Conservation (phyloP, 345 rosid species). For the Hibiscus syriacus region DNA sequence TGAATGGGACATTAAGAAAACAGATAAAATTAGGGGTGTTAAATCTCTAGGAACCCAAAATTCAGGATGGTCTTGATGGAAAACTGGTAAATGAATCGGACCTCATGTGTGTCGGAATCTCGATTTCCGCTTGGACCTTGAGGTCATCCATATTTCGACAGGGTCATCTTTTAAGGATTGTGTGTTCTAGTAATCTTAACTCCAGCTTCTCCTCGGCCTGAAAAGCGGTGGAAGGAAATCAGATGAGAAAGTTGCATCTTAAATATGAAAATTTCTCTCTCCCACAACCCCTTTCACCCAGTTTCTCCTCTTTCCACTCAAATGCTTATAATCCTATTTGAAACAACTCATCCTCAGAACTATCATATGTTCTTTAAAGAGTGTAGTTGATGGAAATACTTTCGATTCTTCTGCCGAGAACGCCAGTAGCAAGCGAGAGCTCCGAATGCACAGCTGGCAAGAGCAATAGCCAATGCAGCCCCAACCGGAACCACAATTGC, state of each 20-base stretch:
- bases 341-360: slow-evolving; percentile 32
- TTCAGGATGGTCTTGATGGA: slow-evolving; percentile 2
- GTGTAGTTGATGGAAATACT: slow-evolving; percentile 82
- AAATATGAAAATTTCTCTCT: slow-evolving; percentile 12
- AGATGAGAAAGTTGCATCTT: slow-evolving; percentile 29
- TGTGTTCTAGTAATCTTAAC: slow-evolving; percentile 30
- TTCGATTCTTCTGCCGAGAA: slow-evolving; percentile 86
- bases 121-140: slow-evolving; percentile 24
- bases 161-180: slow-evolving; percentile 20
- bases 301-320: too few species aligned
- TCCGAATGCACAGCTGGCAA: slow-evolving; percentile 96
- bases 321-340: too few species aligned
- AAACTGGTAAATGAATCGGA: slow-evolving; percentile 24
- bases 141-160: slow-evolving; percentile 18
- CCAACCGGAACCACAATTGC: slow-evolving; percentile 88
- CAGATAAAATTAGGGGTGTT: not conserved
- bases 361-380: slow-evolving; percentile 76
- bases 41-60: slow-evolving; percentile 19
- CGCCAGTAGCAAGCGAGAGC: slow-evolving; percentile 99
- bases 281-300: not conserved
- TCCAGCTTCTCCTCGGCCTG: slow-evolving; percentile 82
- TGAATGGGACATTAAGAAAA: not conserved
- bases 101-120: slow-evolving; percentile 26
- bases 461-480: slow-evolving; percentile 93
- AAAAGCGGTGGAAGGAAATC: slow-evolving; percentile 42